Base-by-base conservation (phyloP, 768 basidiomycete genomes). In the Rhodosporidiobolus odoratus region DNA sequence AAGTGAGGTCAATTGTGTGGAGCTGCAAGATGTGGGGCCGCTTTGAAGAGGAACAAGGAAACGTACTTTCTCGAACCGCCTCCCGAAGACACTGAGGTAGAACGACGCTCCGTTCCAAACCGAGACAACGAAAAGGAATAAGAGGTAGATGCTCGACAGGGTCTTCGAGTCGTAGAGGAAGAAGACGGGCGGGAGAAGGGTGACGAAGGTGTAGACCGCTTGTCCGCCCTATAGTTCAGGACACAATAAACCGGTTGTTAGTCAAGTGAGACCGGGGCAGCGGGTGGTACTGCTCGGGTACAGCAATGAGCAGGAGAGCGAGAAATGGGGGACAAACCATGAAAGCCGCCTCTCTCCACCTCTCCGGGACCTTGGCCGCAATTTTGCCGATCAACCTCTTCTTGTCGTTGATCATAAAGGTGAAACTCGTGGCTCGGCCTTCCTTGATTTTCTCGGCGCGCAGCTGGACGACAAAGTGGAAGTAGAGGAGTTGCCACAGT, bases 391-490 rank as follows among this genome's bases (percentile, higher is more conserved):
- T 68, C 4, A 75, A 27, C 13, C 73, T 59, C 62, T 75, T 76
- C 71, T 69, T 74, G 58, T 75, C 74, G 60, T 77, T 76, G 57
- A 77, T 60, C 58, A 75, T 62, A 60, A 52, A 97, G 2, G 89
- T 88, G 79, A 97, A 90, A 1, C 90, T 92, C 3, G 93, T 97
- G 17, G 90, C 89, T 19, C 95, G 85, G 78, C 93, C 87, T 2
- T 94, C 93, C 10, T 93, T 93, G 69, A 98, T 92, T 82, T 97
- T 96, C 47, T 84, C 86, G 64, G 89, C 87, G 35, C 92, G 88
- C 72, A 95, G 89, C 68, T 95, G 84, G 50, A 95, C 85, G 59
- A 98, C 86, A 79, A 95, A 91, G 87, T 96, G 95, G 89, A 91
- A 97, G 77, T 98, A 98, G 37, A 92, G 80, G 38, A 88, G 77